These are phyloP conservation scores for Talaromyces sp. DNA, from an alignment of 2,329 filamentous ascomycete genomes.

Conservation along the genomic window DNA sequence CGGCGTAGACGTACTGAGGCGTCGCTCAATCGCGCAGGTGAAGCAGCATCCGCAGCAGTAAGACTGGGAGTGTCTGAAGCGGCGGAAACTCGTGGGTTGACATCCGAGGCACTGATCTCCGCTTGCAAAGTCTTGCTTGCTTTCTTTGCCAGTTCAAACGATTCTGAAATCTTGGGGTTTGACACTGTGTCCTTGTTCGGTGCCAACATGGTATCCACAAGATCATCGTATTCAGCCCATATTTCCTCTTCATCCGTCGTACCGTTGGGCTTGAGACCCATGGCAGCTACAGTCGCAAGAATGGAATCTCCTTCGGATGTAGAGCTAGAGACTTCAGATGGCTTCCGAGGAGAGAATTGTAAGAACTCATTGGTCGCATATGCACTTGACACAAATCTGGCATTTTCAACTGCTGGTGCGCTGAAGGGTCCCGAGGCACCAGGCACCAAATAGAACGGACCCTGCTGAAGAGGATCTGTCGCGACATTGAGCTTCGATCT, in stretches of 20 bases:
- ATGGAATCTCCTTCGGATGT: conserved; percentile 60
- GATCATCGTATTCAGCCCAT: conserved; percentile 91
- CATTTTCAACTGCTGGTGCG: conserved; percentile 30
- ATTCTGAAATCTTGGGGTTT: conserved; percentile 24
- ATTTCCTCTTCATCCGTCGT: conserved; percentile 77
- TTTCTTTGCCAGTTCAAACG: conserved; percentile 37
- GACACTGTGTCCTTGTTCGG: conserved; percentile 30
- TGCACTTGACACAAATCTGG: conserved; percentile 36
- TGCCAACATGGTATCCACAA: conserved; percentile 68
- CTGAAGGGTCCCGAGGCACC: conserved; percentile 34
- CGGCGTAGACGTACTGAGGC: conserved; percentile 46
- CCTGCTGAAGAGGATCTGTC: conserved; percentile 25
- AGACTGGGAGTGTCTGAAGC: conserved; percentile 23
- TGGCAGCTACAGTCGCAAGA: conserved; percentile 61
- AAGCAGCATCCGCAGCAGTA: conserved; percentile 22
- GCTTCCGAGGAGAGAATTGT: conserved; percentile 68
- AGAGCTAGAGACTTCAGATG: conserved; percentile 65
- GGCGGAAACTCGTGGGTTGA: conserved; percentile 3
- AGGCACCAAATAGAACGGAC: conserved; percentile 25
- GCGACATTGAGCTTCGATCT: conserved; percentile 23
- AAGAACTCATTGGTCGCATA: conserved; percentile 62
- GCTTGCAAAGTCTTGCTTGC: conserved; percentile 40
- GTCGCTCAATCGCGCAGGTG: conserved; percentile 28
- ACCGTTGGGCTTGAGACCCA: conserved; percentile 60
- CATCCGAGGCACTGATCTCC: conserved; percentile 27